Conservation (phyloP, 176 grass and related monocot genomes). For the Lolium multiflorum region DNA sequence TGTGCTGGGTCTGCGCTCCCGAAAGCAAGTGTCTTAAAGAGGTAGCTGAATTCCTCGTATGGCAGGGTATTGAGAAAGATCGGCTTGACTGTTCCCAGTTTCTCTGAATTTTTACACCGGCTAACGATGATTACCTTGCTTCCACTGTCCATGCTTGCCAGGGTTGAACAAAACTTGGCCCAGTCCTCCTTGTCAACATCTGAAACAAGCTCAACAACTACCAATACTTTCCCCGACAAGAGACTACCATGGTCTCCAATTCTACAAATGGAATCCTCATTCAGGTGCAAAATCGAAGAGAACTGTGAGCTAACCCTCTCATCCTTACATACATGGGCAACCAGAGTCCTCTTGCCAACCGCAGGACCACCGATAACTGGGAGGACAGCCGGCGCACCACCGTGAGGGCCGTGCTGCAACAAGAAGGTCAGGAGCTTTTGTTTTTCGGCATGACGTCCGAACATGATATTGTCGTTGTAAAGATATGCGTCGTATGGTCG, state of each 20-base stretch:
- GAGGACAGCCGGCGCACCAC: background rate
- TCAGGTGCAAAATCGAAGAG: background rate
- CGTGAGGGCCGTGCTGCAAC: background rate
- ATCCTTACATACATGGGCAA: background rate
- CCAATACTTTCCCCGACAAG: background rate
- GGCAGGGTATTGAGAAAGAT: background rate
- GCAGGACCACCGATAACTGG: background rate
- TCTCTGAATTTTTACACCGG: background rate
- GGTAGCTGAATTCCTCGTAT: background rate
- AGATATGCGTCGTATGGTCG: background rate
- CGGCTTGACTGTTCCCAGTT: background rate
- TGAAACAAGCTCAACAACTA: background rate
- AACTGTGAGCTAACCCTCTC: background rate
- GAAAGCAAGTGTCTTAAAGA: slow-evolving; percentile 22
- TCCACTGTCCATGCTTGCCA: background rate
- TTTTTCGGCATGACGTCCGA: background rate
- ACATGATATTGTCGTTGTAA: background rate
- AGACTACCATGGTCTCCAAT: background rate
- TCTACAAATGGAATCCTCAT: background rate
- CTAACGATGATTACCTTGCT: slow-evolving; percentile 20
- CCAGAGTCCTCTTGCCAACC: background rate
- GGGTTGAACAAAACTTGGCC: background rate
- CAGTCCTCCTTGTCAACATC: background rate
- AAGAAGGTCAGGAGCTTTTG: background rate
- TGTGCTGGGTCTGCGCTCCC: background rate